These are phyloP conservation scores for Orbilia blumenaviensis DNA, from an alignment of 2,329 filamentous ascomycete species.

Conservation along the genomic window DNA sequence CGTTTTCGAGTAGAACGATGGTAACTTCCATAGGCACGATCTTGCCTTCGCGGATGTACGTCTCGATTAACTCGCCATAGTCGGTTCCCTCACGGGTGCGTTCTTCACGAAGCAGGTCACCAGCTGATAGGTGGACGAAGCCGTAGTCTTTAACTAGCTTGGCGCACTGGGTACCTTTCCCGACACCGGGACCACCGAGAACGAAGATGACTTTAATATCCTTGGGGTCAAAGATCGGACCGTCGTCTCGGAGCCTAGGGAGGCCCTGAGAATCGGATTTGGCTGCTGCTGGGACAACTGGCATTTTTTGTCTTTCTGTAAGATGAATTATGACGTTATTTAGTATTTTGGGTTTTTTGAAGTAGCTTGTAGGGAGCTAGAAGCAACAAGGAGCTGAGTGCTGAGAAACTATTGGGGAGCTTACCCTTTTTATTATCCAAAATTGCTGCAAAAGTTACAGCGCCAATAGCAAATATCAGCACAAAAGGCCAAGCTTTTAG, in stretches of 20 bases:
- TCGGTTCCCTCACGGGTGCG: constrained; percentile 85
- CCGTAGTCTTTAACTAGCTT: constrained; percentile 86
- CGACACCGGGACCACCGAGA: constrained; percentile 91
- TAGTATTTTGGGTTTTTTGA: no score
- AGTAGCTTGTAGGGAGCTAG: no score
- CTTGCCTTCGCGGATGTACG: constrained; percentile 90
- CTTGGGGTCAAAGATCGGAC: constrained; percentile 73
- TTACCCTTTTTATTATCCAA: constrained; percentile 66
- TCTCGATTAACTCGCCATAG: constrained; percentile 91
- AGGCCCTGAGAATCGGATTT: constrained; percentile 60
- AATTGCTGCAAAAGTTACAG: constrained; percentile 65
- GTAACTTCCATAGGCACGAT: constrained; percentile 99
- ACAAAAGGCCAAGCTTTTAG: constrained; percentile 61
- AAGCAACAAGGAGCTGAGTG: no score
- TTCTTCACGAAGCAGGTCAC: constrained; percentile 91
- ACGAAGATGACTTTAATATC: constrained; percentile 95
- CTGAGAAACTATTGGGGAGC: constrained; percentile 52
- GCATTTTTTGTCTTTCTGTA: constrained; percentile 41
- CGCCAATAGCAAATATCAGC: constrained; percentile 64
- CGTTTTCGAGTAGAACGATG: constrained; percentile 89
- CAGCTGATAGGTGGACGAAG: constrained; percentile 92
- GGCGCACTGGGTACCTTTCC: constrained; percentile 95
- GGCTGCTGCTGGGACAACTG: constrained; percentile 36
- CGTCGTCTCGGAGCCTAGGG: constrained; percentile 47
- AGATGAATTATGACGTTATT: not conserved